These are phyloP conservation scores for Desmodesmus armatus DNA, from an alignment of 139 green algal species.

Conservation along the genomic window DNA sequence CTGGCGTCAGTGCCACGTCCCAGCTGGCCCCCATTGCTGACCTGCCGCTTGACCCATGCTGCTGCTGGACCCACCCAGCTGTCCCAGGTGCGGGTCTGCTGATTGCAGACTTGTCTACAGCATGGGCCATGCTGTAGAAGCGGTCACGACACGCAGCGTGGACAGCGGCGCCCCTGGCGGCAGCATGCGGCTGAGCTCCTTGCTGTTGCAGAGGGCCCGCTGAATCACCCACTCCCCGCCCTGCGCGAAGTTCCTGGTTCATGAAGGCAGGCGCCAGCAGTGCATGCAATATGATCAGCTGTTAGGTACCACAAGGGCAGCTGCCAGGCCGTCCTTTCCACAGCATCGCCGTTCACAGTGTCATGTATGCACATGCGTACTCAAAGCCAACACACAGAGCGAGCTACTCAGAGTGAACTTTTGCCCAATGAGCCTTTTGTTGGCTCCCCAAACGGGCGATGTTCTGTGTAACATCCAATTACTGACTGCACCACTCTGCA, in stretches of 20 bases:
- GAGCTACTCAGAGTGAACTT: not conserved
- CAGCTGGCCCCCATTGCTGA: too few species aligned
- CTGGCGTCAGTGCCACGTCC: constrained; percentile 51
- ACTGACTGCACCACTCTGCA: too few species aligned
- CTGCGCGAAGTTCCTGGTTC: constrained; percentile 37
- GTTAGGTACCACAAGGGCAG: too few species aligned
- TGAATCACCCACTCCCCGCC: constrained; percentile 56
- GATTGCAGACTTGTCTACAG: constrained; percentile 11
- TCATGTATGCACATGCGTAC: too few species aligned
- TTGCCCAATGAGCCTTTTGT: not conserved
- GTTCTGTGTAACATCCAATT: too few species aligned
- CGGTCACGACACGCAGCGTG: constrained; percentile 51
- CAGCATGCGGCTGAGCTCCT: constrained; percentile 40
- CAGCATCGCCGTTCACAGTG: too few species aligned
- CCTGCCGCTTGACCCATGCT: too few species aligned
- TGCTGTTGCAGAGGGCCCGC: constrained; percentile 38
- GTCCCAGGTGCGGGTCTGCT: not conserved
- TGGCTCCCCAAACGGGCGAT: too few species aligned
- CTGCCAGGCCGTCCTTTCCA: too few species aligned
- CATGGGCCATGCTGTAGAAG: constrained; percentile 22
- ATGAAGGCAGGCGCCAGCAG: not conserved
- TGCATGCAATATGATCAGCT: too few species aligned
- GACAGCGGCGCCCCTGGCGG: constrained; percentile 46
- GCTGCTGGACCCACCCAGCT: not conserved
- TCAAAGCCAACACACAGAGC: too few species aligned